Evolutionary conservation across 208 protist genomes (phyloP).

Genomic region (Strigomonas galati): DNA sequence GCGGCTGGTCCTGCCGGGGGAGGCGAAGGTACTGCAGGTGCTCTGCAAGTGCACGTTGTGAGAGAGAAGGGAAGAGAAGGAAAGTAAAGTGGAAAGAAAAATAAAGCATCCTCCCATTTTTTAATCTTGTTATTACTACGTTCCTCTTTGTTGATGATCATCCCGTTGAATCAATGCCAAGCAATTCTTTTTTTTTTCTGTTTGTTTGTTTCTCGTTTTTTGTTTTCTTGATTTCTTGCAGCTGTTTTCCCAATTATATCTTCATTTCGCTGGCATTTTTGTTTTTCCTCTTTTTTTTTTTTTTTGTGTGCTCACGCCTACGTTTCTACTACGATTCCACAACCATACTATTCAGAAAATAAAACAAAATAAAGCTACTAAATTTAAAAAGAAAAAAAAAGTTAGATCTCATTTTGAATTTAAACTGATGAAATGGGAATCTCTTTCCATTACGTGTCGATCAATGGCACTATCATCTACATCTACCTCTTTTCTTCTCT

Average conservation of each 20-base stretch:
- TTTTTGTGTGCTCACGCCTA: not conserved
- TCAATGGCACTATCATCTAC: too few relatives aligned
- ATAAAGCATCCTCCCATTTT: too few relatives aligned
- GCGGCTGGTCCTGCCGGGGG: too few relatives aligned
- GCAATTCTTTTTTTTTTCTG: not conserved
- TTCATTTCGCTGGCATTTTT: not conserved
- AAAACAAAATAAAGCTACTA: not conserved
- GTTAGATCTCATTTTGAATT: not conserved
- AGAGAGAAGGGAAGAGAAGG: not conserved
- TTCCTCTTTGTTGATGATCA: too few relatives aligned
- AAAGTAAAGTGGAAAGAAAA: not conserved
- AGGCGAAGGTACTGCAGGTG: too few relatives aligned
- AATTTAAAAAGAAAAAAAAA: slow-evolving; percentile 11
- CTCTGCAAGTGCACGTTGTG: too few relatives aligned
- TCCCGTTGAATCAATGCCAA: not conserved
- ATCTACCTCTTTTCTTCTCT: not conserved
- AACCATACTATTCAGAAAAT: not conserved
- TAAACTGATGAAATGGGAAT: too few relatives aligned
- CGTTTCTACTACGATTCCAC: not conserved
- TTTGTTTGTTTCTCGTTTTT: too few relatives aligned
- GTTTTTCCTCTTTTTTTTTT: slow-evolving; percentile 2
- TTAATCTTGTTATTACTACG: too few relatives aligned
- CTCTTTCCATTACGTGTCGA: too few relatives aligned
- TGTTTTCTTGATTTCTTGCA: not conserved
- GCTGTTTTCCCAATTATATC: not conserved